Percentiles rank a stretch among this genome's conserved stretches.
phyloP scores from a whole-genome alignment of 768 basidiomycete genomes.

The Agrocybe pediades region DNA sequence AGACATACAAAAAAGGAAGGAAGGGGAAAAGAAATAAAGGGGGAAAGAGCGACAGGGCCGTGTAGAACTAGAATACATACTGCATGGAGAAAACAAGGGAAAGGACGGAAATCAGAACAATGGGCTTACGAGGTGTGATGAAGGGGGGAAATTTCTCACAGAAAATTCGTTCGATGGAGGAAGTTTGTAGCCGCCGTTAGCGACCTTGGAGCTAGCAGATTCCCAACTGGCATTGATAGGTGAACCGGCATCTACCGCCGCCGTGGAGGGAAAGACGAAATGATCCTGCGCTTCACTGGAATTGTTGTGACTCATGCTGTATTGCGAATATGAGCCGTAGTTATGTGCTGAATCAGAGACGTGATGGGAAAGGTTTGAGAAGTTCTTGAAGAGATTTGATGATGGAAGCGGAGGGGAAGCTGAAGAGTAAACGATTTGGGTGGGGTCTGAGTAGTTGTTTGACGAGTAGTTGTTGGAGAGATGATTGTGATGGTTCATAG shows the following conservation, averaged over 20 bases:
- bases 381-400: constrained; percentile 20
- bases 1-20: background rate
- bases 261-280: constrained; percentile 26
- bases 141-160: constrained; percentile 21
- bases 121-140: background rate
- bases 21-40: background rate
- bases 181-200: constrained; percentile 31
- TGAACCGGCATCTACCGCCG: constrained; percentile 26
- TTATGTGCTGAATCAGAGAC: constrained; percentile 17
- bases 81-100: constrained; percentile 11
- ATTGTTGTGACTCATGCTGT: constrained; percentile 27
- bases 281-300: constrained; percentile 32
- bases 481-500: constrained; percentile 32
- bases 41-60: constrained; percentile 1
- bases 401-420: constrained; percentile 16
- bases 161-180: constrained; percentile 29
- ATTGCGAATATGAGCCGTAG: constrained; percentile 30
- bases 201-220: constrained; percentile 26
- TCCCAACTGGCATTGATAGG: constrained; percentile 34
- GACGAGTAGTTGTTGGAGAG: too few species aligned
- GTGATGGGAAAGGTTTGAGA: constrained; percentile 9
- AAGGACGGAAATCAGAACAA: background rate
- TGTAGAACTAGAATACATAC: constrained; percentile 26
- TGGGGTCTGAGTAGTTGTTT: constrained; percentile 21
- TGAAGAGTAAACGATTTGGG: constrained; percentile 26